phyloP scores from a whole-genome alignment of 345 rosid species.

The thale cress (Arabidopsis thaliana) region TAIR10.1 NC_003070.9:27359001-27359500 shows the following conservation, averaged over 20 bases:
- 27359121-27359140: background rate
- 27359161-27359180: background rate
- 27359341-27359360: slow-evolving; percentile 59
- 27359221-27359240: background rate
- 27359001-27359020: slow-evolving; percentile 15
- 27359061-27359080: slow-evolving; percentile 25
- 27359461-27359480: slow-evolving; percentile 74
- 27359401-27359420: slow-evolving; percentile 83
- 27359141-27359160: background rate
- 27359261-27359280: background rate
- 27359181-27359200: too few species aligned
- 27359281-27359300: background rate
- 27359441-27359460: slow-evolving; percentile 71
- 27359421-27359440: slow-evolving; percentile 69
- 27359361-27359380: slow-evolving; percentile 83
- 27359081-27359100: background rate
- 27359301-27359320: slow-evolving; percentile 19
- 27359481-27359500: slow-evolving; percentile 80
- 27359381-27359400: slow-evolving; percentile 77
- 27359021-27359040: slow-evolving; percentile 31
- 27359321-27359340: background rate
- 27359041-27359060: slow-evolving; percentile 29
- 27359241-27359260: background rate
- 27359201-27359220: too few species aligned
- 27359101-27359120: background rate